Conservation (phyloP, 2,329 filamentous ascomycete genomes). For the Neofusicoccum parvum region DNA sequence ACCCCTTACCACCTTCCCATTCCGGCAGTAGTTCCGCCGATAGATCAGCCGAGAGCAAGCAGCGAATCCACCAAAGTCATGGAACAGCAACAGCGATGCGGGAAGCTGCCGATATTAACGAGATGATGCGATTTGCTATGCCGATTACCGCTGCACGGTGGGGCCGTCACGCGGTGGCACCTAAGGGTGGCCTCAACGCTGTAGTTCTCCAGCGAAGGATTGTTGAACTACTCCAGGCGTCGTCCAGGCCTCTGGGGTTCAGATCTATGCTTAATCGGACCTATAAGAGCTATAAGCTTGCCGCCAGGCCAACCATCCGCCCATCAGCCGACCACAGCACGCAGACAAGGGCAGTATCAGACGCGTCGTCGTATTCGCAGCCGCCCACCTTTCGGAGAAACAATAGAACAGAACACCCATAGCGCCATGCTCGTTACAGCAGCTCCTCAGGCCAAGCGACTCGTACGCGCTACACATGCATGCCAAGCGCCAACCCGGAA, state of each 20-base stretch:
- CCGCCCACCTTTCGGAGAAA: neutral
- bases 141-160: neutral
- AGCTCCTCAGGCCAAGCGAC: neutral
- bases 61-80: neutral
- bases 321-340: constrained; percentile 1
- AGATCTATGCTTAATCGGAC: neutral
- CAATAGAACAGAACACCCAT: no score
- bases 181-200: neutral
- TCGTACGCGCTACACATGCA: neutral
- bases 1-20: constrained; percentile 7
- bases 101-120: neutral
- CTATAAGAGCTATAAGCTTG: constrained; percentile 7
- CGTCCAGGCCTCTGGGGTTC: neutral
- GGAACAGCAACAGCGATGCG: neutral
- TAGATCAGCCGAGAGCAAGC: neutral
- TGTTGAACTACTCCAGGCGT: neutral
- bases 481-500: neutral
- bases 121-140: neutral
- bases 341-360: neutral
- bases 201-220: neutral
- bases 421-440: neutral
- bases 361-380: neutral
- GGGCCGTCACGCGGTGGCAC: neutral
- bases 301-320: neutral
- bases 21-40: neutral